Percentiles rank a stretch among this genome's conserved stretches.
These are phyloP conservation scores for Wakefieldia striispora DNA, from an alignment of 768 basidiomycete species.

Conservation along the genomic window DNA sequence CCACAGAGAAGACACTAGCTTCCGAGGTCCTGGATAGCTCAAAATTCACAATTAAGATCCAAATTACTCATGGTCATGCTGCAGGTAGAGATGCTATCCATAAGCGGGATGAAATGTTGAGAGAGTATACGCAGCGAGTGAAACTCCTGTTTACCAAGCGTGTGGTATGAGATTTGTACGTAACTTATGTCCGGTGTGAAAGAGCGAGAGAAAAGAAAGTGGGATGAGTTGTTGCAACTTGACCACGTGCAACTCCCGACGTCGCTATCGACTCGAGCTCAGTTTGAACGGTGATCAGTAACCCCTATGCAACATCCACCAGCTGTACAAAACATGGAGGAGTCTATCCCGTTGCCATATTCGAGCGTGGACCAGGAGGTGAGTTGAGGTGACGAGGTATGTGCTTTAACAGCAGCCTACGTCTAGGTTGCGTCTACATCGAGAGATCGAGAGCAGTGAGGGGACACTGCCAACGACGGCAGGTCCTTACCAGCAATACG, in stretches of 20 bases:
- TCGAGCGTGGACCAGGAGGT: slow-evolving; percentile 85
- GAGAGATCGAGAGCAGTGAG: neutral
- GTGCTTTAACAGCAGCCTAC: slow-evolving; percentile 96
- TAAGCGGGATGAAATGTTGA: too few species aligned
- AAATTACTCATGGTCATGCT: too few species aligned
- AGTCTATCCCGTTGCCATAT: slow-evolving; percentile 94
- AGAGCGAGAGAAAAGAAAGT: slow-evolving; percentile 4
- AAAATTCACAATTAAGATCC: too few species aligned
- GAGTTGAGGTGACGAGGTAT: slow-evolving; percentile 93
- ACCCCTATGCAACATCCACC: neutral
- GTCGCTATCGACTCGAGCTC: slow-evolving; percentile 56
- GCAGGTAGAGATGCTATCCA: too few species aligned
- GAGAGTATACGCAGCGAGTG: too few species aligned
- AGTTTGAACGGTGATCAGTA: slow-evolving; percentile 33
- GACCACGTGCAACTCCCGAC: slow-evolving; percentile 50
- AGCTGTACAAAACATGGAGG: slow-evolving; percentile 45
- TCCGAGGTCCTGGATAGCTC: too few species aligned
- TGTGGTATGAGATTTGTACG: too few species aligned
- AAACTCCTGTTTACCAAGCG: too few species aligned
- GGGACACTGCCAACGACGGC: neutral
- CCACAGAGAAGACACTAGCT: too few species aligned
- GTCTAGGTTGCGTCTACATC: slow-evolving; percentile 76
- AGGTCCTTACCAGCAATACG: slow-evolving; percentile 79
- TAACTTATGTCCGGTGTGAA: neutral
- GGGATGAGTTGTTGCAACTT: slow-evolving; percentile 43